Evolutionary conservation across 768 basidiomycete species (phyloP), one percentile per base, ranked within the genome.

Genomic region (Calocybe gangraenosa): DNA sequence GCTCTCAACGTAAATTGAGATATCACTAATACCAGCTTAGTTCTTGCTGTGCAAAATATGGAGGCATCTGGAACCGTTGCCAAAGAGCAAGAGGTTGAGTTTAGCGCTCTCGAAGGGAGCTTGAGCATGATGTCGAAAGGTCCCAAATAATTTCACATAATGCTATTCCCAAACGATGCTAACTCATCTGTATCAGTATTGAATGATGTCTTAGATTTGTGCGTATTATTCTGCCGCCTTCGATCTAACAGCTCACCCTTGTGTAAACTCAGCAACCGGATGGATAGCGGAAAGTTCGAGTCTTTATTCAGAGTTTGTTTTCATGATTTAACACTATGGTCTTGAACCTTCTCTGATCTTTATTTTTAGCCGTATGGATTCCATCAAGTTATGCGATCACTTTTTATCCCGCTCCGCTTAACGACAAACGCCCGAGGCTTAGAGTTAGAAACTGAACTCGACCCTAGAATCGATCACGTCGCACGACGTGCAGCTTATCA

Each of bases 1-100:
- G 38, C 25, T 40, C 15, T 3, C 6, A 21, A 42, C 39, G 7
- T 22, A 6, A 3, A 15, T 1, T 17, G 5, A 18, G 14, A 32
- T n/a, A 18, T 36, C 17, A n/a, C 48, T 41, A 37, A 19, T 21
- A 41, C 33, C 13, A 35, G 40, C 46, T 13, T 37, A 74, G 71
- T 93, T 11, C 70, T 95, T 39, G 91, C 93, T 1, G 86, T 94
- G 14, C 93, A 96, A 66, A 95, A 97, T 58, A 83, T 95, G 77
- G 84, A 87, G 49, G 90, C 88, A 1, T 80, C 81, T 1, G 80
- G 84, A 7, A 76, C 78, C 1, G 76, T 95, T 36, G 74, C 76
- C 2, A 81, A 78, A 52, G 79, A 84, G 30, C 85, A 92, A 57
- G 82, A 87, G 50, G 81, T 94, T 46, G 92, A 96, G 68, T 92